These are phyloP conservation scores for Fragaria nilgerrensis DNA, from an alignment of 306 rosid species.

Conservation along the genomic window DNA sequence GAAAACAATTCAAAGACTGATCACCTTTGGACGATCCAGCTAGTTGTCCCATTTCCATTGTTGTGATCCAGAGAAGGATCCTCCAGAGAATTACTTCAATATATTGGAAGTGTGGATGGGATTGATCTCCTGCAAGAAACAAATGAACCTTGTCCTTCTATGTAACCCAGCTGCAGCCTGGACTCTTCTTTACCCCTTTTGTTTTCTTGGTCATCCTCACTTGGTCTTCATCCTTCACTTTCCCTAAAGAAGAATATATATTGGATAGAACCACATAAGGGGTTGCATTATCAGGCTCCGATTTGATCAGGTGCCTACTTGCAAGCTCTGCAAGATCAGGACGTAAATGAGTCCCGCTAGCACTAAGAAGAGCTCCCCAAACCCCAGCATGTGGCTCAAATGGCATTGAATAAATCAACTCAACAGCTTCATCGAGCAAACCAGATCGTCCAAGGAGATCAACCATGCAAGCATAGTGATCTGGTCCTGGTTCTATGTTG, in stretches of 20 bases:
- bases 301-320: slow-evolving; percentile 42
- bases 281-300: slow-evolving; percentile 74
- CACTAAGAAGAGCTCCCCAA: slow-evolving; percentile 86
- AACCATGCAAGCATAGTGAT: slow-evolving; percentile 81
- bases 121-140: slow-evolving; percentile 58
- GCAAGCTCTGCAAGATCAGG: slow-evolving; percentile 80
- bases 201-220: slow-evolving; percentile 43
- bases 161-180: slow-evolving; percentile 81
- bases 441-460: slow-evolving; percentile 83
- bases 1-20: background rate
- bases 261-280: slow-evolving; percentile 72
- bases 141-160: slow-evolving; percentile 51
- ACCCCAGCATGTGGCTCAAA: slow-evolving; percentile 69
- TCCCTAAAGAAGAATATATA: slow-evolving; percentile 52
- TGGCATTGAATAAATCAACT: slow-evolving; percentile 61
- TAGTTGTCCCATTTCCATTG: slow-evolving; percentile 38
- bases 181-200: slow-evolving; percentile 60
- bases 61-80: slow-evolving; percentile 10
- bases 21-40: slow-evolving; percentile 14
- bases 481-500: slow-evolving; percentile 57
- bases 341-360: slow-evolving; percentile 56
- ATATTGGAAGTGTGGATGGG: slow-evolving; percentile 37
- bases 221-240: slow-evolving; percentile 43
- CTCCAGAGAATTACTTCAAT: slow-evolving; percentile 29
- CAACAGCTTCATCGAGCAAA: slow-evolving; percentile 59